Evolutionary conservation across 768 basidiomycete species (phyloP).

Genomic region (Suillus lakei): DNA sequence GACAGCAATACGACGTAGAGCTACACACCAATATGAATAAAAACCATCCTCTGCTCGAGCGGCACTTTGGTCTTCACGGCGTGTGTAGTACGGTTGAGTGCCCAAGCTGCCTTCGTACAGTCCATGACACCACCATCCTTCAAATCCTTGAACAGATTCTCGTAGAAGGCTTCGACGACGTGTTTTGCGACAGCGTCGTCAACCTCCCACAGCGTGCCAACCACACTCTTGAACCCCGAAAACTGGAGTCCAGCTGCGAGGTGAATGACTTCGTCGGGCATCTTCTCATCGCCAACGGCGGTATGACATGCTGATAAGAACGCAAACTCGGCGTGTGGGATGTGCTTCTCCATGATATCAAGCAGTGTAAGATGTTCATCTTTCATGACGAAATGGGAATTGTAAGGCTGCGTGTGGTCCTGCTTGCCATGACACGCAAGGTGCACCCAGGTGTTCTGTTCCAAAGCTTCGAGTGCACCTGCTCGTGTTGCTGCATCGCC

Average conservation of each 20-base stretch:
- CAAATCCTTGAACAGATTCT: not conserved
- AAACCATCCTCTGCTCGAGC: slow-evolving; percentile 9
- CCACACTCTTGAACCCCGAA: slow-evolving; percentile 24
- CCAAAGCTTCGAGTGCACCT: not conserved
- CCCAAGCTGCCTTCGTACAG: slow-evolving; percentile 8
- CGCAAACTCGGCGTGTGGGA: slow-evolving; percentile 7
- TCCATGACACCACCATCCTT: slow-evolving; percentile 10
- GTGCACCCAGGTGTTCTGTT: slow-evolving; percentile 19
- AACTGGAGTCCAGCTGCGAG: slow-evolving; percentile 27
- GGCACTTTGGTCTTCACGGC: slow-evolving; percentile 1
- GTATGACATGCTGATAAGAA: slow-evolving; percentile 30
- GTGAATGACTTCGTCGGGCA: slow-evolving; percentile 25
- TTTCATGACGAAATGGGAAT: slow-evolving; percentile 10
- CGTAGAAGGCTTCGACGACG: not conserved
- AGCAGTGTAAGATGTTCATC: not conserved
- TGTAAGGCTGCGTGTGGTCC: slow-evolving; percentile 14
- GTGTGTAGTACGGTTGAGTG: not conserved
- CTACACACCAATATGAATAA: slow-evolving; percentile 15
- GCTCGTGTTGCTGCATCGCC: not conserved
- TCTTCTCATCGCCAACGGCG: slow-evolving; percentile 18
- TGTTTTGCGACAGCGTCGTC: slow-evolving; percentile 6
- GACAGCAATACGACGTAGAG: not conserved
- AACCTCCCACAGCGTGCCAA: slow-evolving; percentile 28
- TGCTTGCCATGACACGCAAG: slow-evolving; percentile 26
- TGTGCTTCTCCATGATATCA: slow-evolving; percentile 3